These are phyloP conservation scores for Cochlearia excelsa DNA, from an alignment of 345 rosid species.

Conservation along the genomic window DNA sequence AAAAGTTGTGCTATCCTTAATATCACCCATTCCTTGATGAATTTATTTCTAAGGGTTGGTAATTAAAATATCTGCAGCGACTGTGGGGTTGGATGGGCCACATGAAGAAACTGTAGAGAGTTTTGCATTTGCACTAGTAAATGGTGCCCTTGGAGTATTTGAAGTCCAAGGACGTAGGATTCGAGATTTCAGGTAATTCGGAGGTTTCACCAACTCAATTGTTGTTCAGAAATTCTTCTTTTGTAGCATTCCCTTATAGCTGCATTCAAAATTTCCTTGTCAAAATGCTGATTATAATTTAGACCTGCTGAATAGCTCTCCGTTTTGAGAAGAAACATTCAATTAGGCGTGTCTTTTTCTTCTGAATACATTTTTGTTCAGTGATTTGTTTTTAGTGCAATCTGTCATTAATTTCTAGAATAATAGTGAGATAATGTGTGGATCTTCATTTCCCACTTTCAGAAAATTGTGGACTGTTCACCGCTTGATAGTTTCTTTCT, in stretches of 20 bases:
- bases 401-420: slow-evolving; percentile 7
- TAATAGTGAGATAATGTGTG: slow-evolving; percentile 10
- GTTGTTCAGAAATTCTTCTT: slow-evolving; percentile 14
- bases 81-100: slow-evolving; percentile 50
- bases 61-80: slow-evolving; percentile 43
- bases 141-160: slow-evolving; percentile 99
- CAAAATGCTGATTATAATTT: slow-evolving; percentile 11
- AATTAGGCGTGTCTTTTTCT: slow-evolving; percentile 11
- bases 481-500: slow-evolving; percentile 14
- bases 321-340: slow-evolving; percentile 10
- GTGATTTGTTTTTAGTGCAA: slow-evolving; percentile 9
- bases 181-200: slow-evolving; percentile 78
- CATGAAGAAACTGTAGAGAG: slow-evolving; percentile 82
- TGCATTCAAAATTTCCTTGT: slow-evolving; percentile 9
- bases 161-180: slow-evolving; percentile 96
- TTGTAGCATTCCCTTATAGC: slow-evolving; percentile 8
- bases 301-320: not conserved
- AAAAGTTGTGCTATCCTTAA: slow-evolving; percentile 14
- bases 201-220: slow-evolving; percentile 17
- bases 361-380: slow-evolving; percentile 4
- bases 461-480: slow-evolving; percentile 11
- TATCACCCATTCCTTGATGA: slow-evolving; percentile 10
- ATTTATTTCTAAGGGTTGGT: slow-evolving; percentile 21
- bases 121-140: slow-evolving; percentile 94
- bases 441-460: slow-evolving; percentile 6